These are phyloP conservation scores for Zasmidium angulare DNA, from an alignment of 2,329 filamentous ascomycete species.

Conservation along the genomic window DNA sequence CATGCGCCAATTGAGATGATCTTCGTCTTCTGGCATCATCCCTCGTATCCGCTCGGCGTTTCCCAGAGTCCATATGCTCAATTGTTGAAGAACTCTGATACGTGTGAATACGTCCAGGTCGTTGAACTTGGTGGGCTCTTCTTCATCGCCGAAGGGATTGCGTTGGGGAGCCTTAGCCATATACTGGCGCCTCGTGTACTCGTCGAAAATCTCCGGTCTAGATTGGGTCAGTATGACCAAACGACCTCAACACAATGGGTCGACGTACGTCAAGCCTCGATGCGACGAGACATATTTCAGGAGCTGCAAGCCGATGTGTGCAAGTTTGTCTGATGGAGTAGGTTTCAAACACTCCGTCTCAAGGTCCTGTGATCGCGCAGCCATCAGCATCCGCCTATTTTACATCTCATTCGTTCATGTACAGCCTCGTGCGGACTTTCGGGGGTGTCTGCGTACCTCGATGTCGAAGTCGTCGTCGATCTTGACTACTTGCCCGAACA, in stretches of 20 bases:
- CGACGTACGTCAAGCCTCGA: constrained; percentile 81
- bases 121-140: constrained; percentile 70
- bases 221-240: neutral
- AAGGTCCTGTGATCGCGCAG: constrained; percentile 62
- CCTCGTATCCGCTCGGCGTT: constrained; percentile 85
- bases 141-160: constrained; percentile 83
- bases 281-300: constrained; percentile 94
- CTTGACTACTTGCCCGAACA: constrained; percentile 87
- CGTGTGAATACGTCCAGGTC: constrained; percentile 82
- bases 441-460: constrained; percentile 62
- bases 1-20: constrained; percentile 53
- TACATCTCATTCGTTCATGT: neutral
- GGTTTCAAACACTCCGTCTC: constrained; percentile 86
- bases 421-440: constrained; percentile 7
- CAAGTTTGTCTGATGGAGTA: constrained; percentile 66
- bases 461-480: constrained; percentile 86
- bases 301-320: constrained; percentile 79
- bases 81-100: constrained; percentile 78
- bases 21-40: constrained; percentile 78
- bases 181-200: constrained; percentile 89
- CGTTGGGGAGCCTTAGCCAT: constrained; percentile 71
- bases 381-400: constrained; percentile 27
- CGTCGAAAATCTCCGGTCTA: constrained; percentile 85
- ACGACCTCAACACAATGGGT: neutral
- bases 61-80: constrained; percentile 85